Evolutionary conservation across 208 protist genomes (phyloP), one percentile per base, ranked within the genome.

Genomic region (Acanthamoeba royreba): DNA sequence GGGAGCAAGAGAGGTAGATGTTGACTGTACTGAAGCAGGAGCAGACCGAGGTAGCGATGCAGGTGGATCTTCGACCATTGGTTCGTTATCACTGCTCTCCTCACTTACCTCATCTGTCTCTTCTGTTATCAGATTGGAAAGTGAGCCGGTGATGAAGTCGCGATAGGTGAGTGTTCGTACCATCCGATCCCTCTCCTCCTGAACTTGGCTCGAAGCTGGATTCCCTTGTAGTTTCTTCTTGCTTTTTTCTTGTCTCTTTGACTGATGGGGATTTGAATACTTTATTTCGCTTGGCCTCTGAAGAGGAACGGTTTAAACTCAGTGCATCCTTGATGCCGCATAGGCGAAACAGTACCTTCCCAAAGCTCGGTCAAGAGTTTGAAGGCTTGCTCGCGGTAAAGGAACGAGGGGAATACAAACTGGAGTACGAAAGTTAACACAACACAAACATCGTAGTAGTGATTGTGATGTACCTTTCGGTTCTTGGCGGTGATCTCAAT

Each of bases 371-470:
- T 2, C 17, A 91, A 2, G 0, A 91, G 15, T 17, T 91, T 91
- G 85, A 47, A 91, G 85, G 85, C 85, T 35, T 91, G 85, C 17
- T 91, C 85, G 4, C 85, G 85, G 85, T 91, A 69, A 11, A 91
- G 47, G 55, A 91, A 91, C 7, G 85, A 91, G 3, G 85, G 11
- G 4, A 91, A 91, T 15, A 91, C 45, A 86, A 58, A 86, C 77
- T 86, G 77, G 19, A 31, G 4, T 13, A 86, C 45, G 28, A 11
- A 33, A 49, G 46, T 19, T 8, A 4, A 15, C 0, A 42, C 49
- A 55, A 55, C 49, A 55, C 55, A n/a, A 31, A 8, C 5, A 74
- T 11, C 19, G 63, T 11, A 74, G 63, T 28, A 28, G 52, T 58
- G 17, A 38, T n/a, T 9, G 61, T 63, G 53, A 4, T 63, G 25